Evolutionary conservation across 2,329 filamentous ascomycete genomes (phyloP), one percentile per base, ranked within the genome.

Genomic region (Pseudocercospora macadamiae): DNA sequence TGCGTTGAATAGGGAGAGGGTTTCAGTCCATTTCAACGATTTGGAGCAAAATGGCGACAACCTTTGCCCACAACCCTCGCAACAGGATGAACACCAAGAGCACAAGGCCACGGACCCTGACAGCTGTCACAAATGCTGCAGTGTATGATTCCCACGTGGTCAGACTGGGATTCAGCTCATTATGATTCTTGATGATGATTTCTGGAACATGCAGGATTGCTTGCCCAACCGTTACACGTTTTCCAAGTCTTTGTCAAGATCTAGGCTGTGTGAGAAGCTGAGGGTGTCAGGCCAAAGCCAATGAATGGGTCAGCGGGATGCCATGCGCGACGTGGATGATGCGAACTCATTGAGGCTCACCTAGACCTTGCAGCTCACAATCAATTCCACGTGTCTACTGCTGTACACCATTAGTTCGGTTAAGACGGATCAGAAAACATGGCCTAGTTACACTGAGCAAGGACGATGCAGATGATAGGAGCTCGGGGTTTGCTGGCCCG

Each of bases 331-430:
- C 26, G 2, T 34, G 14, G 47, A 32, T 18, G 47, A 49, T 28
- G 42, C 42, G 21, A 47, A 47, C 42, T 26, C 42, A 26, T 10
- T 34, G 10, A n/a, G 45, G 23, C 47, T 30, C 32, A 49, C 47
- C 25, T 49, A 26, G 25, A 18, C 14, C 14, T 34, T 53, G 34
- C 51, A 26, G 18, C 51, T 53, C 34, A 30, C 51, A 42, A 53
- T 39, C 51, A 28, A 39, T 26, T 21, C 51, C 51, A 53, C 34
- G 51, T 53, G 51, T 53, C 21, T n/a, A n/a, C n/a, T 39, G 51
- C 34, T 14, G 36, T 44, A 32, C 48, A 51, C 16, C 48, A 51
- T 28, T 36, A 21, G 42, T 21, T 47, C 23, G 42, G 42, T 25
- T 25, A 14, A n/a, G n/a, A n/a, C n/a, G 12, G 21, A 28, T 10